These are phyloP conservation scores for Kalaharituber pfeilii DNA, from an alignment of 2,329 filamentous ascomycete species.

Conservation along the genomic window DNA sequence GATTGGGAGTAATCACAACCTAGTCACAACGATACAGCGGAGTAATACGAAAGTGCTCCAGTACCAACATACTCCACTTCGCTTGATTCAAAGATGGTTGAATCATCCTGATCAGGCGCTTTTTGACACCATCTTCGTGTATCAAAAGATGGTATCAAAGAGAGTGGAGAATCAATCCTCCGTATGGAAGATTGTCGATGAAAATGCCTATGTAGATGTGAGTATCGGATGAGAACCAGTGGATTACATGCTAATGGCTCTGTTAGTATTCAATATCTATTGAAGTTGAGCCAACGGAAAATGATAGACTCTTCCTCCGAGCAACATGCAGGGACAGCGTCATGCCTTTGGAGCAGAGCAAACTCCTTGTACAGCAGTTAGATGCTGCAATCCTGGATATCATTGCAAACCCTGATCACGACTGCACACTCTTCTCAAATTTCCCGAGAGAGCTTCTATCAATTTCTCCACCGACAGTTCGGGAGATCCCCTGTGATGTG, in stretches of 20 bases:
- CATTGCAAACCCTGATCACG: slow-evolving; percentile 33
- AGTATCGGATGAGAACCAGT: slow-evolving; percentile 15
- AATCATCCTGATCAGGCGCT: slow-evolving; percentile 46
- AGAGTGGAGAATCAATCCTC: slow-evolving; percentile 13
- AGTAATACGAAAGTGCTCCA: slow-evolving; percentile 48
- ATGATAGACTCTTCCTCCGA: slow-evolving; percentile 39
- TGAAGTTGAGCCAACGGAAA: slow-evolving; percentile 46
- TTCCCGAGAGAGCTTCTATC: slow-evolving; percentile 37
- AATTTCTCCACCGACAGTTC: slow-evolving; percentile 43
- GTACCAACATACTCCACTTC: slow-evolving; percentile 54
- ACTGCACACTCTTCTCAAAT: slow-evolving; percentile 28
- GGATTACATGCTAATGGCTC: not conserved
- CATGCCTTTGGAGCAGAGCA: slow-evolving; percentile 51
- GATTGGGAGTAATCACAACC: slow-evolving; percentile 35
- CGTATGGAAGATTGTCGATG: slow-evolving; percentile 45
- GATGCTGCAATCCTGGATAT: slow-evolving; percentile 47
- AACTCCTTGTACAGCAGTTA: slow-evolving; percentile 51
- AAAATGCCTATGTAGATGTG: slow-evolving; percentile 50
- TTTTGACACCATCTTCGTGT: slow-evolving; percentile 75
- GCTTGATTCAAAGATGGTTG: slow-evolving; percentile 54
- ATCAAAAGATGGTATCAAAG: slow-evolving; percentile 42
- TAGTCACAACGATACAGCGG: slow-evolving; percentile 46
- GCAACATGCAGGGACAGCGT: slow-evolving; percentile 48
- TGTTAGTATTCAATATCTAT: slow-evolving; percentile 55
- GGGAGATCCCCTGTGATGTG: slow-evolving; percentile 40